Evolutionary conservation across 2,329 filamentous ascomycete genomes (phyloP).

Genomic region (Daldinia sp.): DNA sequence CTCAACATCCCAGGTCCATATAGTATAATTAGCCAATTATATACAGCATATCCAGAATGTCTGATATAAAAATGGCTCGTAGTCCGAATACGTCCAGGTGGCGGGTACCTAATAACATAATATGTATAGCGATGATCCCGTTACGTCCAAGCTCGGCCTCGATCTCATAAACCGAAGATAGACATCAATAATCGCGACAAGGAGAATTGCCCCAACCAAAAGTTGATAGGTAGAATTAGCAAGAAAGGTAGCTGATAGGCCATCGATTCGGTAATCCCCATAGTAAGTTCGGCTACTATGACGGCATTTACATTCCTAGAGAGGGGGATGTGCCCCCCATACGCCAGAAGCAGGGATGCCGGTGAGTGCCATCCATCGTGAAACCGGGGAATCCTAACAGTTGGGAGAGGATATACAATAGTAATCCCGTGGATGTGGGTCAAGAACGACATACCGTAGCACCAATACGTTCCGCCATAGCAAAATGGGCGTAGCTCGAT

Average conservation of each 20-base stretch:
- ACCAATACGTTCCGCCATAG: constrained; percentile 16
- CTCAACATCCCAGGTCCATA: not conserved
- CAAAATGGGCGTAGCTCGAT: constrained; percentile 22
- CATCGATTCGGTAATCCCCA: not conserved
- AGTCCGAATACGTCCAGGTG: not conserved
- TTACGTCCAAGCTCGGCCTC: not conserved
- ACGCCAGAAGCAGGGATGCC: not conserved
- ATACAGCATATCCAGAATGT: not conserved
- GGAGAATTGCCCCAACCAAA: not conserved
- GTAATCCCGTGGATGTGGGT: constrained; percentile 23
- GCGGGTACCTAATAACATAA: not conserved
- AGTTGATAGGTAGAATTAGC: not conserved
- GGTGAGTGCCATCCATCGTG: not conserved
- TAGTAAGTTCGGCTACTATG: not conserved
- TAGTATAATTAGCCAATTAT: not conserved
- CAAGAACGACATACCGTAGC: constrained; percentile 17
- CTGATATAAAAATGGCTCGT: not conserved
- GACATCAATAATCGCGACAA: not conserved
- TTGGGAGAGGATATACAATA: not conserved
- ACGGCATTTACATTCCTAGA: constrained; percentile 2
- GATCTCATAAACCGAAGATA: not conserved
- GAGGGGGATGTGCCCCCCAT: not conserved
- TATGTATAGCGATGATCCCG: not conserved
- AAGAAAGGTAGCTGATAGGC: not conserved
- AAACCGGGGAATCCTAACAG: not conserved